Evolutionary conservation across 1,139 yeast genomes (phyloP), one percentile per base, ranked within the genome.

Genomic region (Suhomyces bolitotheri): DNA sequence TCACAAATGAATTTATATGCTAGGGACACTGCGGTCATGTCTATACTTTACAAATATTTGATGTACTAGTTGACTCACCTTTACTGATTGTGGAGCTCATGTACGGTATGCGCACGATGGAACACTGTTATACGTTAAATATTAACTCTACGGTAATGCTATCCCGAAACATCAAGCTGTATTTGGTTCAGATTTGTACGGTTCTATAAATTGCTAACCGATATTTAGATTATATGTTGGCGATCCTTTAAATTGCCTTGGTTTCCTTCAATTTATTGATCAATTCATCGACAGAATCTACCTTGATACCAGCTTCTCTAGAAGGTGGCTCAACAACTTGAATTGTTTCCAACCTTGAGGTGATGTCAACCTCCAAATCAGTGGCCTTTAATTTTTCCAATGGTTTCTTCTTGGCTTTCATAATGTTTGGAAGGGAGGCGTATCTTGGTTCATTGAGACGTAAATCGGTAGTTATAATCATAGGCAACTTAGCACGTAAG

Each of bases 331-430:
- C 97, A 49, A 80, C 80, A 23, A 92, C 82, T 54, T 81, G 78
- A 43, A 88, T 56, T 3, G 81, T 72, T 56, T 87, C 80, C 41
- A 90, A 65, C 52, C 95, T 77, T 31, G 76, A 74, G 21, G 76
- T 59, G 13, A 80, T 58, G 33, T 82, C 87, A 21, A 88, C 71
- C 16, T 81, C 87, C 44, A 86, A 76, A 50, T 86, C 95, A n/a
- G 70, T 67, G 12, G 85, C 70, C 56, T 76, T 78, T 47, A 84
- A 61, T 50, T 80, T 82, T 49, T 78, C 84, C 60, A 90, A 72
- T 7, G 96, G 96, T 73, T 88, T 89, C 79, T 90, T 90, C 73
- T 92, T 92, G 38, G 97, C 98, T 72, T 92, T 92, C 98, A 92
- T 92, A 65, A 89, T 78, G 60, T 90, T 92, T 39, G 96, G 97